These are phyloP conservation scores for Pseudozyma tsukubaensis DNA, from an alignment of 1,284 basidiomycete species.

Conservation along the genomic window DNA sequence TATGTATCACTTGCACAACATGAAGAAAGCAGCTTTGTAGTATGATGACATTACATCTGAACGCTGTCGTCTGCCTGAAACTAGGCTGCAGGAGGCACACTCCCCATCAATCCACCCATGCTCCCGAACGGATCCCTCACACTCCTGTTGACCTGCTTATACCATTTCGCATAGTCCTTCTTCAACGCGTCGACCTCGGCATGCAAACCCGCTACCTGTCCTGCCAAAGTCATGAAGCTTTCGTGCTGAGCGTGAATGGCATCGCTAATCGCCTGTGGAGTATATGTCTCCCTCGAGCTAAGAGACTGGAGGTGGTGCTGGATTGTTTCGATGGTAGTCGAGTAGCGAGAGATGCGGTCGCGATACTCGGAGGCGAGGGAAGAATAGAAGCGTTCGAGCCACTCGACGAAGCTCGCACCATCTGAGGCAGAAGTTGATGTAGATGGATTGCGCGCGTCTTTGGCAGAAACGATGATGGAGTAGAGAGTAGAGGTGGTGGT, in stretches of 20 bases:
- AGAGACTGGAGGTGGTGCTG: slow-evolving; percentile 59
- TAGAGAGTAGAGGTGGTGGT: slow-evolving; percentile 56
- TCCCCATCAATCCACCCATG: slow-evolving; percentile 38
- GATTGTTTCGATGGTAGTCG: slow-evolving; percentile 63
- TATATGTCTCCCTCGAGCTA: slow-evolving; percentile 52
- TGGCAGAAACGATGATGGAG: slow-evolving; percentile 56
- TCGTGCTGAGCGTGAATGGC: slow-evolving; percentile 63
- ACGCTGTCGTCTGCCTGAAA: no score
- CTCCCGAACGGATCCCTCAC: slow-evolving; percentile 63
- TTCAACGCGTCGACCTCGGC: slow-evolving; percentile 64
- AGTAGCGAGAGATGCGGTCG: slow-evolving; percentile 58
- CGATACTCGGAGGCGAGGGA: slow-evolving; percentile 52
- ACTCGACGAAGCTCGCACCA: slow-evolving; percentile 54
- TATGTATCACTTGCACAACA: no score
- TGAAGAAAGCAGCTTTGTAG: neutral
- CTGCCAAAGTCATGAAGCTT: slow-evolving; percentile 65
- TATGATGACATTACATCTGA: neutral
- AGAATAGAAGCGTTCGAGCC: slow-evolving; percentile 60
- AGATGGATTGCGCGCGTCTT: slow-evolving; percentile 25
- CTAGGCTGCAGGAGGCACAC: slow-evolving; percentile 28
- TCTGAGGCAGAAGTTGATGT: slow-evolving; percentile 27
- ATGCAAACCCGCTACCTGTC: slow-evolving; percentile 62
- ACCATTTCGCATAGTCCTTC: slow-evolving; percentile 65
- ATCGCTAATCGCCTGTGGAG: slow-evolving; percentile 61
- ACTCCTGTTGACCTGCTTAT: slow-evolving; percentile 57